Evolutionary conservation across 768 basidiomycete genomes (phyloP).

Genomic region (Lentinula lateritia): DNA sequence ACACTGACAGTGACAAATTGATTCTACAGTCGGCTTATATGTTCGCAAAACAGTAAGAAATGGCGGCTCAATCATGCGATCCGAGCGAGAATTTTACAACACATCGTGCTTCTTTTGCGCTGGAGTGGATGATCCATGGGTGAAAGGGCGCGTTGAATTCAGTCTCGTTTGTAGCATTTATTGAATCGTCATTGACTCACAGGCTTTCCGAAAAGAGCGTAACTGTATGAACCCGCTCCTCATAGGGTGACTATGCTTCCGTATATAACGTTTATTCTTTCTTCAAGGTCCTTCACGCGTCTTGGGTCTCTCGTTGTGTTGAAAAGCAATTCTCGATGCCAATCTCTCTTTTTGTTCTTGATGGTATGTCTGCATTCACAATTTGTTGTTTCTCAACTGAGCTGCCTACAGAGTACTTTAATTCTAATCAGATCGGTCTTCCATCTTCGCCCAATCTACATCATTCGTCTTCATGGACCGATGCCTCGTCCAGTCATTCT

Average conservation of each 20-base stretch:
- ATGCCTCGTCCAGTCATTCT: neutral
- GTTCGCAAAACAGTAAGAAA: neutral
- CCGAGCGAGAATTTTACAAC: neutral
- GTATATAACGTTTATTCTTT: neutral
- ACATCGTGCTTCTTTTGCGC: slow-evolving; percentile 4
- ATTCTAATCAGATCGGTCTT: neutral
- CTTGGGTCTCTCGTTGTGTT: neutral
- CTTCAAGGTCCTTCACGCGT: neutral
- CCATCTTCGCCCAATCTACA: neutral
- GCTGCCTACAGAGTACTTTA: neutral
- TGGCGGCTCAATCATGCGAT: slow-evolving; percentile 2
- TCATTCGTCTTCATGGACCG: neutral
- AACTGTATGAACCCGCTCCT: neutral
- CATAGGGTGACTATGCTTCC: neutral
- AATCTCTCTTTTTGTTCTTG: slow-evolving; percentile 2
- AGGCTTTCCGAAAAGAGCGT: slow-evolving; percentile 1
- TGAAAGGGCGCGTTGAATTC: neutral
- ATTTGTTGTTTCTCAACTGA: neutral
- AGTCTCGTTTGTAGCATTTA: neutral
- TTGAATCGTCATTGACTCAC: neutral
- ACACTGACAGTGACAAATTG: neutral
- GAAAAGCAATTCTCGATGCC: neutral
- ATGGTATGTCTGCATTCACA: neutral
- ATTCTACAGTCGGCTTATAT: neutral
- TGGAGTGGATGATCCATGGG: slow-evolving; percentile 2